Percentiles rank a stretch among this genome's conserved stretches.
Evolutionary conservation across 1,284 basidiomycete species (phyloP).

Genomic region (Vanrija pseudolonga): DNA sequence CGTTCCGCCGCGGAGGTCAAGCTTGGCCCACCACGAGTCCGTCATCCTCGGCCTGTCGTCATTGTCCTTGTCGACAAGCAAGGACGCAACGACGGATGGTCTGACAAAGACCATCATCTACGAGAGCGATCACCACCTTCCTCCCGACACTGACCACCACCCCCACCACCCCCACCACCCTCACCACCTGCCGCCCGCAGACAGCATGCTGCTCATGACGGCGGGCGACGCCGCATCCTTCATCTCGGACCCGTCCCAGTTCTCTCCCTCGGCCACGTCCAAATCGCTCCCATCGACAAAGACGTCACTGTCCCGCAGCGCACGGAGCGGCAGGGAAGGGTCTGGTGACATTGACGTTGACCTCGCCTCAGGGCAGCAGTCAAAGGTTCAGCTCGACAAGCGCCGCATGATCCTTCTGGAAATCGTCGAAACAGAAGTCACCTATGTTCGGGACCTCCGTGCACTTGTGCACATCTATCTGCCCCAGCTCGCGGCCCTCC

Average conservation of each 20-base stretch:
- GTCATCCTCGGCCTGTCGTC: neutral
- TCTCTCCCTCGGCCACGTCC: slow-evolving; percentile 37
- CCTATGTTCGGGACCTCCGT: slow-evolving; percentile 72
- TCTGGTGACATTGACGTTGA: neutral
- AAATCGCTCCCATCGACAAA: slow-evolving; percentile 45
- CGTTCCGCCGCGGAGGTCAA: no score
- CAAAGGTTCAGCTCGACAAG: slow-evolving; percentile 28
- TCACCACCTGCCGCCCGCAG: no score
- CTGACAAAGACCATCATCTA: neutral
- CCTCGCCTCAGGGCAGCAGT: neutral
- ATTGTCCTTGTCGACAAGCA: neutral
- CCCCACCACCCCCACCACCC: no score
- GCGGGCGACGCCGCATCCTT: slow-evolving; percentile 22
- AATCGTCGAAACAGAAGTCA: slow-evolving; percentile 74
- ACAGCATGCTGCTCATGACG: no score
- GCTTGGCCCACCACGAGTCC: neutral
- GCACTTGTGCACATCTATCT: slow-evolving; percentile 61
- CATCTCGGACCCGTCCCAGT: slow-evolving; percentile 15
- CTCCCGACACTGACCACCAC: no score
- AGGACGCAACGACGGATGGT: neutral
- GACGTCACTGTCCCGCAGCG: slow-evolving; percentile 46
- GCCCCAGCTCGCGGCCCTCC: slow-evolving; percentile 49
- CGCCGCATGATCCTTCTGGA: slow-evolving; percentile 55
- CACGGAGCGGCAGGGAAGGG: slow-evolving; percentile 43
- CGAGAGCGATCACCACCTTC: slow-evolving; percentile 1